These are phyloP conservation scores for Colletotrichum filicis DNA, from an alignment of 2,329 filamentous ascomycete genomes.

Conservation along the genomic window DNA sequence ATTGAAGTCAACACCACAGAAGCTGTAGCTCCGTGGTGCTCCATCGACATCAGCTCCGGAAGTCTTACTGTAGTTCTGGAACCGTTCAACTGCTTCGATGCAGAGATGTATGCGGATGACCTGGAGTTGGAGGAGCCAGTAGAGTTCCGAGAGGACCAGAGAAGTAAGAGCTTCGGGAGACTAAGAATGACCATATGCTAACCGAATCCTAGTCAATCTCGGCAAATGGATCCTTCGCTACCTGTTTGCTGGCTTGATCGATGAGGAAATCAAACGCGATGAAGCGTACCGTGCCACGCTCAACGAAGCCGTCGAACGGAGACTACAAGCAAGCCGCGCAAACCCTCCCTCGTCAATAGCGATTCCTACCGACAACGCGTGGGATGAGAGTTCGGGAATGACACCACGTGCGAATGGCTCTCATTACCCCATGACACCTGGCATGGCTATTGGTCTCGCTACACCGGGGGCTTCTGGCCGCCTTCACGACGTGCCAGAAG, in stretches of 20 bases:
- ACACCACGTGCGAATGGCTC: slow-evolving; percentile 74
- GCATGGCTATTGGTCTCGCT: slow-evolving; percentile 81
- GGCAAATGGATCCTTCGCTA: slow-evolving; percentile 97
- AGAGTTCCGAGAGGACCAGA: slow-evolving; percentile 91
- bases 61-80: slow-evolving; percentile 91
- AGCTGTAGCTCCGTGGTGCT: slow-evolving; percentile 95
- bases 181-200: neutral
- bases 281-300: slow-evolving; percentile 76
- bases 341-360: slow-evolving; percentile 71
- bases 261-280: slow-evolving; percentile 89
- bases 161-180: slow-evolving; percentile 69
- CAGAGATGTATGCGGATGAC: slow-evolving; percentile 96
- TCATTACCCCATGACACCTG: slow-evolving; percentile 75
- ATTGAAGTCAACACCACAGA: slow-evolving; percentile 87
- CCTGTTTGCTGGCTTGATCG: slow-evolving; percentile 87
- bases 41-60: slow-evolving; percentile 92
- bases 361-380: slow-evolving; percentile 50
- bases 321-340: slow-evolving; percentile 62
- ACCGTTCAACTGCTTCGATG: slow-evolving; percentile 96
- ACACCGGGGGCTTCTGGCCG: slow-evolving; percentile 64
- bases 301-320: slow-evolving; percentile 70
- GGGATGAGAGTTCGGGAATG: slow-evolving; percentile 49
- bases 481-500: slow-evolving; percentile 62
- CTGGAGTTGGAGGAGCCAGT: slow-evolving; percentile 77
- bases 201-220: slow-evolving; percentile 77